Base-by-base conservation (phyloP, 2,329 filamentous ascomycete species). In the Fusarium chlamydosporum region DNA sequence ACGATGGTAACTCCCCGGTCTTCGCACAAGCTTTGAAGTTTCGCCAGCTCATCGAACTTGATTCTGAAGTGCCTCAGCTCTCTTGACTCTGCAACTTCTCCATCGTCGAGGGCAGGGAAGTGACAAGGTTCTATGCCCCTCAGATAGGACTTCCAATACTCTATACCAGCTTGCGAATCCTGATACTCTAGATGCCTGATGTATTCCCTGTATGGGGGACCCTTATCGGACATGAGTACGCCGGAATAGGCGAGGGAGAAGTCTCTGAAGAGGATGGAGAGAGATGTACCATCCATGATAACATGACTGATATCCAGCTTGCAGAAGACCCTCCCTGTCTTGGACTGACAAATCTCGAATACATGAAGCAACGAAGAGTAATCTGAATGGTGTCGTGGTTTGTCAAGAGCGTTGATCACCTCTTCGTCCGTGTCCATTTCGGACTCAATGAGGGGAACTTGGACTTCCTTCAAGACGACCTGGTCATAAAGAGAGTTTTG, bases 401-500 rank as follows among this genome's bases (percentile, higher is more conserved):
- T 42, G n/a, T 41, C 27, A 1, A 72, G 45, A 12, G 46, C 29
- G 8, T 13, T n/a, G 1, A 70, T 4, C 5, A 40, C 63, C 1
- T 70, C 66, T 13, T 65, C 60, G 1, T 74, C 68, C 15, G 62
- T 59, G 3, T 35, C 61, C 4, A 15, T 57, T 33, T 73, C 54
- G 4, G 46, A 67, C 3, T 56, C 40, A 15, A 52, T 43, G 20
- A 62, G 26, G 2, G 66, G 56, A 4, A 34, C 37, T 23, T 72
- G 6, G 8, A 68, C 57, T 27, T 61, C 34, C n/a, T 56, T 75
- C 9, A 85, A 73, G 2, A 85, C 76, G 6, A 85, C 77, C 67
- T 82, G 82, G 51, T 85, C 82, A 43, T 80, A 85, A 2, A 85
- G 75, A 1, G 82, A 82, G 9, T 81, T 77, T 6, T 72, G 56